phyloP scores from a whole-genome alignment of 495 filamentous ascomycete genomes.

The Durotheca rogersii region DNA sequence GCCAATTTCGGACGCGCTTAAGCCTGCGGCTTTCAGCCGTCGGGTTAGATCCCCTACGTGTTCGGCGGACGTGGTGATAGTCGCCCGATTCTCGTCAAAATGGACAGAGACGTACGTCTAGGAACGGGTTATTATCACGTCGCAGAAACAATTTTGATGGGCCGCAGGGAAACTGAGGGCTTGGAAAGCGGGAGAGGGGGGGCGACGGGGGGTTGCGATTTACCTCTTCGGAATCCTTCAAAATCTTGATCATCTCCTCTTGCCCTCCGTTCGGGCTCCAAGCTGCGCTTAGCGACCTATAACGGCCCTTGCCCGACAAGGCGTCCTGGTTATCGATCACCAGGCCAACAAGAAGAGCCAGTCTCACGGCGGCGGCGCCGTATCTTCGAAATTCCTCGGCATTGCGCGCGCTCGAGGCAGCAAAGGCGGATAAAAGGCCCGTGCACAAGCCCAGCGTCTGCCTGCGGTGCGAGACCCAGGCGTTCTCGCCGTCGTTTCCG shows the following conservation, averaged over 20 bases:
- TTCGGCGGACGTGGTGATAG: constrained; percentile 30
- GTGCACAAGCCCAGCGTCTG: constrained; percentile 7
- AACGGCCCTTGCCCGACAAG: background rate
- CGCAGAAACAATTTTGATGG: background rate
- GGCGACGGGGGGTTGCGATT: no score
- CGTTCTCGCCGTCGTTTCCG: background rate
- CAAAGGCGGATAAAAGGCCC: constrained; percentile 42
- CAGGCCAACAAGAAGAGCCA: constrained; percentile 37
- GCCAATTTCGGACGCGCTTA: constrained; percentile 33
- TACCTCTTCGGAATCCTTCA: background rate
- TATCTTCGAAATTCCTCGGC: constrained; percentile 32
- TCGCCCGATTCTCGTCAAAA: constrained; percentile 42
- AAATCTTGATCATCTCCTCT: background rate
- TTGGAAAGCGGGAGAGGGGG: no score
- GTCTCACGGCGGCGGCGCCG: constrained; percentile 39
- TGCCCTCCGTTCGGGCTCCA: background rate
- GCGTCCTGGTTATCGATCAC: background rate
- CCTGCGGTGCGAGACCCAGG: background rate
- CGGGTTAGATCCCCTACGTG: constrained; percentile 23
- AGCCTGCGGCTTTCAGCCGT: constrained; percentile 38
- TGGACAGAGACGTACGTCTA: constrained; percentile 46
- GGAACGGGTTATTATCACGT: constrained; percentile 13
- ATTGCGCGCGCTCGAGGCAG: constrained; percentile 31
- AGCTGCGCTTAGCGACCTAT: background rate
- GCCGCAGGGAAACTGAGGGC: background rate